These are phyloP conservation scores for Irpex lacteus DNA, from an alignment of 1,284 basidiomycete species.

Conservation along the genomic window DNA sequence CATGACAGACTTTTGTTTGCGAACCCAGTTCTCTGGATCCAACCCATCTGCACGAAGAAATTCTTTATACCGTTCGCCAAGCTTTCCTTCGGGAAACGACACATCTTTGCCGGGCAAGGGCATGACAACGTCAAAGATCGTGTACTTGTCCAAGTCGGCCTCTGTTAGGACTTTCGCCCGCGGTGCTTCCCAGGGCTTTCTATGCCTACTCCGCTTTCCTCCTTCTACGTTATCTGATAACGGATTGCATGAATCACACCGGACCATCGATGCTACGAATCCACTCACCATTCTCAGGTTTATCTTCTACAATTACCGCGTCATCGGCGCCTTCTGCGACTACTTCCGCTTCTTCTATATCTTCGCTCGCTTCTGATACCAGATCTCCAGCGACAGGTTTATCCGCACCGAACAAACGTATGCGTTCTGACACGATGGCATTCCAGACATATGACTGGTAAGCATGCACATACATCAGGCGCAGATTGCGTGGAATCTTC, in stretches of 20 bases:
- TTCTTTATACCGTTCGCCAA: slow-evolving; percentile 81
- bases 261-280: slow-evolving; percentile 34
- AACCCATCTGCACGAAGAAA: slow-evolving; percentile 85
- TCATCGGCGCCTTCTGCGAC: slow-evolving; percentile 43
- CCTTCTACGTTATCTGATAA: slow-evolving; percentile 16
- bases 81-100: slow-evolving; percentile 78
- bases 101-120: slow-evolving; percentile 94
- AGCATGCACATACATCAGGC: slow-evolving; percentile 97
- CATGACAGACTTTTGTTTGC: slow-evolving; percentile 74
- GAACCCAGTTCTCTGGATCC: slow-evolving; percentile 82
- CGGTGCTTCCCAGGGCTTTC: slow-evolving; percentile 59
- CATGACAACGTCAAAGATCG: slow-evolving; percentile 94
- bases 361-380: slow-evolving; percentile 60
- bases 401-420: slow-evolving; percentile 74
- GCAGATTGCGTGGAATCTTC: slow-evolving; percentile 92
- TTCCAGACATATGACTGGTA: slow-evolving; percentile 99
- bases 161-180: slow-evolving; percentile 77
- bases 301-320: slow-evolving; percentile 22
- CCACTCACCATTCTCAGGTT: slow-evolving; percentile 16
- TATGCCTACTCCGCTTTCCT: slow-evolving; percentile 29
- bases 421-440: slow-evolving; percentile 89
- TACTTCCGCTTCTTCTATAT: slow-evolving; percentile 35
- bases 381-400: slow-evolving; percentile 86
- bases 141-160: slow-evolving; percentile 75
- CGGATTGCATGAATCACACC: slow-evolving; percentile 8